A percentile compares a stretch with the other conserved stretches of the same genome.
phyloP scores from a whole-genome alignment of 2,329 filamentous ascomycete species.

The Microcyclosporella mali region DNA sequence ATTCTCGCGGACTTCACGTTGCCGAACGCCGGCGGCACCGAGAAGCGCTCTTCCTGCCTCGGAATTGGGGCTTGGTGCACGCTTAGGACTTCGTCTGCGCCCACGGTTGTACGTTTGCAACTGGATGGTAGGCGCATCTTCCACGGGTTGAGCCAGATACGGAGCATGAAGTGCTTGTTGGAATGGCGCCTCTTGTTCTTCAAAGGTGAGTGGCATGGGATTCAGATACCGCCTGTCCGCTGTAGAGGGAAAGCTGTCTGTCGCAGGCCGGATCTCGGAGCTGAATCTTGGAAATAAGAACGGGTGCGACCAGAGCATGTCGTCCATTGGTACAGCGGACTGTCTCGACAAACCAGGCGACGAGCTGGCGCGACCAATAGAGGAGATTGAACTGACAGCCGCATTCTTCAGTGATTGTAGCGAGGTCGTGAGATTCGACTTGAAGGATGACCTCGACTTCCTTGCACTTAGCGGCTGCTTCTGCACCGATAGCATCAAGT shows the following conservation, averaged over 20 bases:
- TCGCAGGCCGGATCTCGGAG: constrained; percentile 54
- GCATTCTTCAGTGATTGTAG: constrained; percentile 56
- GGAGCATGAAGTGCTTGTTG: constrained; percentile 32
- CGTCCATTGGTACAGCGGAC: constrained; percentile 36
- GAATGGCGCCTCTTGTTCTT: constrained; percentile 34
- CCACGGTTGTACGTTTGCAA: constrained; percentile 53
- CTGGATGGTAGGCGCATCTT: constrained; percentile 52
- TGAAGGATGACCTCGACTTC: constrained; percentile 47
- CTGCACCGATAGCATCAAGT: constrained; percentile 25
- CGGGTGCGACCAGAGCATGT: constrained; percentile 55
- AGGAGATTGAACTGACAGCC: constrained; percentile 53
- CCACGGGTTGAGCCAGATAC: constrained; percentile 26
- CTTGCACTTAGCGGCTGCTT: constrained; percentile 31
- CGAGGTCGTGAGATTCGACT: constrained; percentile 59
- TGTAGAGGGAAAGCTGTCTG: constrained; percentile 48
- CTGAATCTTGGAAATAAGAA: constrained; percentile 52
- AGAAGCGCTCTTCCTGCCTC: constrained; percentile 40
- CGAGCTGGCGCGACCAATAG: constrained; percentile 40
- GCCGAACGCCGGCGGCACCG: constrained; percentile 38
- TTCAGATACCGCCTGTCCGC: constrained; percentile 57
- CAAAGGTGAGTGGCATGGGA: constrained; percentile 41
- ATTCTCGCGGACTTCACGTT: constrained; percentile 59
- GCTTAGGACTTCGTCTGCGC: constrained; percentile 28
- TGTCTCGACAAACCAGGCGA: constrained; percentile 11
- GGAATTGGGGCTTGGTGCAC: constrained; percentile 35